A percentile compares a stretch with the other conserved stretches of the same genome.
Evolutionary conservation across 352 stramenopile genomes (phyloP).

Genomic region (Sclerospora graminicola): DNA sequence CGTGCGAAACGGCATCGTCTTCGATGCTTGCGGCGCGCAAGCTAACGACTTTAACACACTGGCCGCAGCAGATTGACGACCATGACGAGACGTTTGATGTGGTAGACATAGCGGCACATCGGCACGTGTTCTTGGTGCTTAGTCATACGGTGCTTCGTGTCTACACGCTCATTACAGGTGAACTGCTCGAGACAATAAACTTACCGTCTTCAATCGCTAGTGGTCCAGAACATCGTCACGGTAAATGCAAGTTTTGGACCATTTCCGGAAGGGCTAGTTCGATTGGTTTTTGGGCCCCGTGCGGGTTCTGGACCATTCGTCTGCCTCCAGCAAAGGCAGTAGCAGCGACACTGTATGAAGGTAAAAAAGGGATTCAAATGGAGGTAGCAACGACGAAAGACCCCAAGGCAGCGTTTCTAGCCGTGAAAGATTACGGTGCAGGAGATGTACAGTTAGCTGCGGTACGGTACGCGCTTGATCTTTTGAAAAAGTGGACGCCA

Average conservation of each 20-base stretch:
- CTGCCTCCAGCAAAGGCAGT: conserved; percentile 40
- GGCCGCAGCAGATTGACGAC: conserved; percentile 4
- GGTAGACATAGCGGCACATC: conserved; percentile 22
- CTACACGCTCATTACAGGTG: conserved; percentile 46
- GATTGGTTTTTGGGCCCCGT: conserved; percentile 39
- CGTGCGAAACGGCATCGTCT: conserved; percentile 6
- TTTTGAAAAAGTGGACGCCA: conserved; percentile 29
- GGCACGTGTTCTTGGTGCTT: conserved; percentile 19
- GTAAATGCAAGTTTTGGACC: conserved; percentile 37
- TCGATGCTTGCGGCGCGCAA: conserved; percentile 12
- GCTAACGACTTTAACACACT: conserved; percentile 19
- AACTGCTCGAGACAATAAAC: conserved; percentile 22
- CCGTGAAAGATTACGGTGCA: conserved; percentile 38
- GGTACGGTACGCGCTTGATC: conserved; percentile 47
- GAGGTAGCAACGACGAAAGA: conserved; percentile 1
- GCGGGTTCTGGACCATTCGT: conserved; percentile 59
- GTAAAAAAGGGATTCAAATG: conserved; percentile 2
- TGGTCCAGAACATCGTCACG: conserved; percentile 1
- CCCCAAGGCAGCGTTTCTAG: conserved; percentile 28
- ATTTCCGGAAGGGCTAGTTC: conserved; percentile 34
- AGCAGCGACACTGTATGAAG: conserved; percentile 11
- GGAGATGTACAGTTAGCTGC: conserved; percentile 41
- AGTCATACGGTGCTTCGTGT: conserved; percentile 20
- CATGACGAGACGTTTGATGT: conserved; percentile 6
- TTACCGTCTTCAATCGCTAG: conserved; percentile 17